Conservation (phyloP, 139 green algal genomes). For the Astrephomene gubernaculifera region DNA sequence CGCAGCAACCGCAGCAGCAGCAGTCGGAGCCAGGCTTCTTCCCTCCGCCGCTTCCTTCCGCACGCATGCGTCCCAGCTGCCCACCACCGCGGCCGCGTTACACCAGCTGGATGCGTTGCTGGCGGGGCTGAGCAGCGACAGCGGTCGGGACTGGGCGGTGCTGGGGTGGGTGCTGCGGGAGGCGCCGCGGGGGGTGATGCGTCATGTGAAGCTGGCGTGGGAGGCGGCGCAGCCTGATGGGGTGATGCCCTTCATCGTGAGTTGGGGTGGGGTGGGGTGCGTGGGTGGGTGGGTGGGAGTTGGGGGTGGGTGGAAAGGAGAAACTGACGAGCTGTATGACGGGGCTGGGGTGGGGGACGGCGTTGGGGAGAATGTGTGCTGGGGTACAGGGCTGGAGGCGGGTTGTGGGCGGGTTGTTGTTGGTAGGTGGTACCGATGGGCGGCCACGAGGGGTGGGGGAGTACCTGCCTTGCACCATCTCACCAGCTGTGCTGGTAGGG, state of each 20-base stretch:
- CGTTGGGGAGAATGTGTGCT: no score
- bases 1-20: neutral
- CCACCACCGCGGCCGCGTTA: slow-evolving; percentile 21
- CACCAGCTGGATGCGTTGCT: slow-evolving; percentile 20
- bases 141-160: slow-evolving; percentile 22
- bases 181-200: slow-evolving; percentile 24
- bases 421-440: no score
- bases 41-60: neutral
- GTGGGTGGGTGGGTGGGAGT: neutral
- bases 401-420: no score
- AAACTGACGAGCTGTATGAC: no score
- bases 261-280: neutral
- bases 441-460: no score
- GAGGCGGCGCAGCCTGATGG: slow-evolving; percentile 30
- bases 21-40: no score
- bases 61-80: neutral
- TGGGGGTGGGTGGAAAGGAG: no score
- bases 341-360: no score
- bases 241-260: slow-evolving; percentile 36
- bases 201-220: slow-evolving; percentile 29
- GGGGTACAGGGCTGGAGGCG: no score
- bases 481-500: no score
- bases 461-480: no score
- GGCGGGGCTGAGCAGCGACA: slow-evolving; percentile 6
- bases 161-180: slow-evolving; percentile 38